Percentiles rank a stretch among this genome's conserved stretches.
Conservation (phyloP, 2,329 filamentous ascomycete species). For the Monilinia aucupariae region DNA sequence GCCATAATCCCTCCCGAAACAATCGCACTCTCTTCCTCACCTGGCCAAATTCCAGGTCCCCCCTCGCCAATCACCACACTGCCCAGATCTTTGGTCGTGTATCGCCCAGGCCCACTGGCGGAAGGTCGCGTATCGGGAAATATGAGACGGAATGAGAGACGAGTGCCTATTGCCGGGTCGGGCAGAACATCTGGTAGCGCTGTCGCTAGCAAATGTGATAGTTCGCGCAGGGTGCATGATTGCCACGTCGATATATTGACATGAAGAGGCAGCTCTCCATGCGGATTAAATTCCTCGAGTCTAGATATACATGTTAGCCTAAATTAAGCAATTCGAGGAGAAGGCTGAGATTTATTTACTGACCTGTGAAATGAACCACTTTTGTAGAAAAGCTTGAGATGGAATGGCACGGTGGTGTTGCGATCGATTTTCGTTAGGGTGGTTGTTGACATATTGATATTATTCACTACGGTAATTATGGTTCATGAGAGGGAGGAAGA, state of each 20-base stretch:
- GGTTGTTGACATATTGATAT: conserved; percentile 32
- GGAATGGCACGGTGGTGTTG: conserved; percentile 70
- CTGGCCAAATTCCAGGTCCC: conserved; percentile 40
- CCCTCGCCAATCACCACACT: conserved; percentile 70
- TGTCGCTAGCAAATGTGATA: conserved; percentile 69
- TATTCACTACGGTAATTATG: neutral
- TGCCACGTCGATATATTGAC: conserved; percentile 84
- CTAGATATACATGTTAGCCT: conserved; percentile 38
- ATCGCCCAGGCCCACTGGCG: conserved; percentile 48
- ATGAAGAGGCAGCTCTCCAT: conserved; percentile 55
- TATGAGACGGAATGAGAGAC: conserved; percentile 81
- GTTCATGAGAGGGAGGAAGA: neutral
- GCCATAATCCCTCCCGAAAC: conserved; percentile 32
- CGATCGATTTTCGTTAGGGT: conserved; percentile 50
- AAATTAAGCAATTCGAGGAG: neutral
- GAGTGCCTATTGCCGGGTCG: conserved; percentile 68
- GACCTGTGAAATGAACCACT: conserved; percentile 66
- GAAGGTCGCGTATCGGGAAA: conserved; percentile 58
- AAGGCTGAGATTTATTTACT: conserved; percentile 41
- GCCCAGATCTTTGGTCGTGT: conserved; percentile 74
- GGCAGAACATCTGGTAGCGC: conserved; percentile 66
- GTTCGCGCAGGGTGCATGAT: conserved; percentile 72
- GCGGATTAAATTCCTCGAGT: conserved; percentile 60
- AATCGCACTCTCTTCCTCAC: conserved; percentile 37
- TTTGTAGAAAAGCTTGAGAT: conserved; percentile 80